These are phyloP conservation scores for Boechera retrofracta DNA, from an alignment of 345 rosid genomes.

Conservation along the genomic window DNA sequence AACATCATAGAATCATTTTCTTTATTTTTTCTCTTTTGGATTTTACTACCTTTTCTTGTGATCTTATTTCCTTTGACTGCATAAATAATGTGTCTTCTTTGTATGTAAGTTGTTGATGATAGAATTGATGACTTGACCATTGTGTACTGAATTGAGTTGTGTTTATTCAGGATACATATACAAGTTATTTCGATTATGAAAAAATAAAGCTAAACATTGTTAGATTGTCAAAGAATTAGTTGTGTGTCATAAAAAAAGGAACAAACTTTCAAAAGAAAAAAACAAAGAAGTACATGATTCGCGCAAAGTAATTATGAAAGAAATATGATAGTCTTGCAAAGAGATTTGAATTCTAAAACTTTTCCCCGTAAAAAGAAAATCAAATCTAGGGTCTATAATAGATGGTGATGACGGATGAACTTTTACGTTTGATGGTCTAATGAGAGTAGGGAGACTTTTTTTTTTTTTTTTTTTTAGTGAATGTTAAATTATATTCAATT, in stretches of 20 bases:
- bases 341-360: too few species aligned
- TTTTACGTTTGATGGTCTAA: too few species aligned
- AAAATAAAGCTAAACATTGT: not conserved
- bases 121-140: conserved; percentile 1
- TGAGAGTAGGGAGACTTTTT: too few species aligned
- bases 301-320: too few species aligned
- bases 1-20: conserved; percentile 24
- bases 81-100: conserved; percentile 11
- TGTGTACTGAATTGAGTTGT: conserved; percentile 15
- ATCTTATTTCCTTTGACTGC: conserved; percentile 12
- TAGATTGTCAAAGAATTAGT: not conserved
- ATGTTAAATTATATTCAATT: too few species aligned
- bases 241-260: not conserved
- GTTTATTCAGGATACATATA: conserved; percentile 2
- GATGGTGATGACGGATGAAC: too few species aligned
- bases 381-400: too few species aligned
- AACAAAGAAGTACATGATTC: too few species aligned
- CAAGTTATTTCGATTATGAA: conserved; percentile 5
- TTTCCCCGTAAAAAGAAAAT: too few species aligned
- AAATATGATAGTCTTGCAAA: too few species aligned
- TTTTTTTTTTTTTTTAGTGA: too few species aligned
- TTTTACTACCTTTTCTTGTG: not conserved
- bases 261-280: too few species aligned
- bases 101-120: conserved; percentile 32
- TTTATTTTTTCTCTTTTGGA: not conserved